These are phyloP conservation scores for Candida gigantensis DNA, from an alignment of 1,139 yeast species.

Conservation along the genomic window DNA sequence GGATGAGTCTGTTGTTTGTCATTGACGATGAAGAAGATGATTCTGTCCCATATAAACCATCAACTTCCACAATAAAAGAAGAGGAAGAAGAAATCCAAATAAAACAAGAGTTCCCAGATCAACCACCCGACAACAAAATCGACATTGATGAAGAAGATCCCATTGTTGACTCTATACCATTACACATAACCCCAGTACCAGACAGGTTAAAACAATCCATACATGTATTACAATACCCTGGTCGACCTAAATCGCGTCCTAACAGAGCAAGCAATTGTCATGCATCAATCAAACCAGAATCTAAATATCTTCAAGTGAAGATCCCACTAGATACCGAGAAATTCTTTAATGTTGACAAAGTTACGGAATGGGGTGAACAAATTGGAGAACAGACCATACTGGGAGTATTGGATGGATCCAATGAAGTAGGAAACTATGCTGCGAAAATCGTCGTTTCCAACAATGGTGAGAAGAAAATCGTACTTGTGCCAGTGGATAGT, in stretches of 20 bases:
- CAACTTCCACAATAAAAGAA: constrained; percentile 11
- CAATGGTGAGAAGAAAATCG: constrained; percentile 41
- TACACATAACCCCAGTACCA: constrained; percentile 38
- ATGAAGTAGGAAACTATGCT: constrained; percentile 35
- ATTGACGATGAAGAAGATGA: constrained; percentile 14
- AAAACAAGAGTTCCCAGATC: constrained; percentile 4
- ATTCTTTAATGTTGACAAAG: constrained; percentile 66
- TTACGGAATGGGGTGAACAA: constrained; percentile 62
- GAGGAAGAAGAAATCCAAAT: constrained; percentile 11
- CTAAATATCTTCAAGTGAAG: constrained; percentile 62
- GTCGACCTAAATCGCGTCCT: constrained; percentile 55
- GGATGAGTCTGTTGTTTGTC: constrained; percentile 15
- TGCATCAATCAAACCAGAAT: constrained; percentile 62
- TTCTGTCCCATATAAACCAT: constrained; percentile 8
- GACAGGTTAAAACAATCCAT: constrained; percentile 23
- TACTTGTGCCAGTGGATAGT: constrained; percentile 65
- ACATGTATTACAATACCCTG: constrained; percentile 68
- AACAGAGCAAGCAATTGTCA: constrained; percentile 44
- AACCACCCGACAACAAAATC: constrained; percentile 7
- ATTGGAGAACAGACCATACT: constrained; percentile 61
- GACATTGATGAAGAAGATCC: constrained; percentile 62
- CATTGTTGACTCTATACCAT: constrained; percentile 72
- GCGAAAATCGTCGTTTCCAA: constrained; percentile 33
- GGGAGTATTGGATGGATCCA: constrained; percentile 63
- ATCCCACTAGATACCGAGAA: constrained; percentile 64